Base-by-base conservation (phyloP, 805 yeast genomes). In the Grigorovia transvaalensis region DNA sequence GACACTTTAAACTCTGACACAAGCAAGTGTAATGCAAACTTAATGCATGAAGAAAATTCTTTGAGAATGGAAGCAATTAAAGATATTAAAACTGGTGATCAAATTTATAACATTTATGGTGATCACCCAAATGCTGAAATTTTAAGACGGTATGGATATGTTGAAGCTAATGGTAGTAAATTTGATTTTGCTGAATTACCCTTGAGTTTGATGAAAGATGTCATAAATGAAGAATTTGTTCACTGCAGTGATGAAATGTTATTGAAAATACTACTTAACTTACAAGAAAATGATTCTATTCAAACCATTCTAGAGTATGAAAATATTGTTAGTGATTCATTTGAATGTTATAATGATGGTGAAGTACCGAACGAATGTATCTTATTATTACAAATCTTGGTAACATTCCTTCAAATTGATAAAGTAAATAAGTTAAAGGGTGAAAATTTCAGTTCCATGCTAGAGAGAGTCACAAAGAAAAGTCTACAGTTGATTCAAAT, bases 111-210 rank as follows among this genome's bases (percentile, higher is more conserved):
- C 68, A 84, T 88, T 0, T 91, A 93, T 65, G 95, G 96, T 0
- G 93, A 89, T 46, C 82, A 86, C 57, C 93, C 97, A 41, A 91
- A 90, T 65, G 73, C 91, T n/a, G 98, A 93, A 61, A 75, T 93
- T 35, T 71, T 93, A 51, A 77, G 99, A 60, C 77, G 96, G 52
- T 91, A 91, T 59, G 99, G 99, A 0, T 91, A 87, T 60, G 93
- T 88, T 27, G 96, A 90, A 68, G 65, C 70, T 55, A 74, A 73
- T 19, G 87, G 88, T 0, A 84, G 93, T 1, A 78, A 77, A 47
- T 79, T 73, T 63, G 98, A 91, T 65, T 84, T 86, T 60, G 96
- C 84, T 8, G 98, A 91, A 66, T 59, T 91, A 2, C 73, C 81
- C 1, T 57, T 83, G 27, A 57, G 61, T 0, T 61, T 64, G 17